phyloP scores from a whole-genome alignment of 345 rosid species.

The Gossypium ekmanianum region DNA sequence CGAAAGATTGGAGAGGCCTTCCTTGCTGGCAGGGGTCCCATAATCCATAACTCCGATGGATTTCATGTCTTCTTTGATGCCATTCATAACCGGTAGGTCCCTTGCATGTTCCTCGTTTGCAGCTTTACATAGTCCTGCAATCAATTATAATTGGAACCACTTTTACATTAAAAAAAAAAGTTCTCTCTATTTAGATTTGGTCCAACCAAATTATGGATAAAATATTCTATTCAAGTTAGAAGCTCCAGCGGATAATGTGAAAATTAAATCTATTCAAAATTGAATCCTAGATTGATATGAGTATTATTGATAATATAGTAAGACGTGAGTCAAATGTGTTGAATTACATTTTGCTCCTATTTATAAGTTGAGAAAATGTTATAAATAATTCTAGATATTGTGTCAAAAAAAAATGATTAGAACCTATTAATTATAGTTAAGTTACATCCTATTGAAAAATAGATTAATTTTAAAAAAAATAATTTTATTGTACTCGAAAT shows the following conservation, averaged over 20 bases:
- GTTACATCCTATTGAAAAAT: no score
- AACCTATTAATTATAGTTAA: no score
- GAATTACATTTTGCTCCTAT: rapidly evolving
- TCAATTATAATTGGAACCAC: not conserved
- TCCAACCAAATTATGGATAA: no score
- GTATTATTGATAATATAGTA: no score
- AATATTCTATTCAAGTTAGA: no score
- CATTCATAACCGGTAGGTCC: constrained; percentile 69
- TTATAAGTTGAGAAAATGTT: rapidly evolving
- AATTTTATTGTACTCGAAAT: no score
- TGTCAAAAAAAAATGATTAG: no score
- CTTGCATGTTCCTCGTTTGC: constrained; percentile 66
- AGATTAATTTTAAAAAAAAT: no score
- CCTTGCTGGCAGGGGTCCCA: constrained; percentile 39
- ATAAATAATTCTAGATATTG: rapidly evolving
- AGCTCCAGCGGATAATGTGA: no score
- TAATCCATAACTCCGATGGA: constrained; percentile 52
- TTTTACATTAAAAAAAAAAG: no score
- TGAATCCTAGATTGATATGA: rapidly evolving
- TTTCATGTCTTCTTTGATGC: constrained; percentile 68
- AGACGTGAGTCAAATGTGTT: rapidly evolving
- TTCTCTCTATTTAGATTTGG: no score
- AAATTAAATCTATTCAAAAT: no score
- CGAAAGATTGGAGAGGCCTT: constrained; percentile 45
- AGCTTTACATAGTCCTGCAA: constrained; percentile 55